phyloP scores from a whole-genome alignment of 2,329 filamentous ascomycete genomes.

The Stemphylium beticola region DNA sequence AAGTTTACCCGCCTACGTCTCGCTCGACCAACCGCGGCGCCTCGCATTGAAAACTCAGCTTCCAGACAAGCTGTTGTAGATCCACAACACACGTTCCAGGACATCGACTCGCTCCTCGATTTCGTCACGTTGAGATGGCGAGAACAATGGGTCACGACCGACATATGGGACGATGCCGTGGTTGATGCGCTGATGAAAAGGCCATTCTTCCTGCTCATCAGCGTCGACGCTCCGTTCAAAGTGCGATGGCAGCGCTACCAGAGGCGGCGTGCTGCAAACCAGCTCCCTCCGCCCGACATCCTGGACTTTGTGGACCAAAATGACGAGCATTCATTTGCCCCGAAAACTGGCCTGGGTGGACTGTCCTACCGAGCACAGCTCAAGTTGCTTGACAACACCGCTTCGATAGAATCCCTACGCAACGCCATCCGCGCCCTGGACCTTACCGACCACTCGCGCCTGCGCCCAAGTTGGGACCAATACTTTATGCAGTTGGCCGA shows the following conservation, averaged over 20 bases:
- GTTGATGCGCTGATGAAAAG: conserved; percentile 78
- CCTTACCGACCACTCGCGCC: conserved; percentile 76
- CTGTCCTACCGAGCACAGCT: conserved; percentile 83
- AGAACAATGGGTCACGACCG: conserved; percentile 82
- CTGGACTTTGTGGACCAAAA: conserved; percentile 66
- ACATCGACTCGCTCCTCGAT: conserved; percentile 73
- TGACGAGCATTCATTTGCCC: conserved; percentile 77
- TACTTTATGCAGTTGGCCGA: conserved; percentile 99
- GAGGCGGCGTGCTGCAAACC: conserved; percentile 58
- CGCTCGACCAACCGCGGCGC: conserved; percentile 45
- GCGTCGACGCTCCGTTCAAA: conserved; percentile 86
- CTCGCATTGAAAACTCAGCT: conserved; percentile 19
- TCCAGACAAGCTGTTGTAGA: conserved; percentile 18
- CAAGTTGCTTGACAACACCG: conserved; percentile 83
- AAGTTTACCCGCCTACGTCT: conserved; percentile 78
- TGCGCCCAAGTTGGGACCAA: conserved; percentile 91
- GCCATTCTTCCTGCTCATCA: conserved; percentile 92
- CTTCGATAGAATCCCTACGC: conserved; percentile 73
- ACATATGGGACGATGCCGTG: conserved; percentile 74
- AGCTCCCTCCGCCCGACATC: conserved; percentile 59
- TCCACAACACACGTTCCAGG: conserved; percentile 50
- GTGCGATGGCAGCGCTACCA: conserved; percentile 83
- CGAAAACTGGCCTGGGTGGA: conserved; percentile 69
- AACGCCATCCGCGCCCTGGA: conserved; percentile 75
- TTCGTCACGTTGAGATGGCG: conserved; percentile 87